Evolutionary conservation across 1,284 basidiomycete genomes (phyloP), one percentile per base, ranked within the genome.

Genomic region (Cutaneotrichosporon cyanovorans): DNA sequence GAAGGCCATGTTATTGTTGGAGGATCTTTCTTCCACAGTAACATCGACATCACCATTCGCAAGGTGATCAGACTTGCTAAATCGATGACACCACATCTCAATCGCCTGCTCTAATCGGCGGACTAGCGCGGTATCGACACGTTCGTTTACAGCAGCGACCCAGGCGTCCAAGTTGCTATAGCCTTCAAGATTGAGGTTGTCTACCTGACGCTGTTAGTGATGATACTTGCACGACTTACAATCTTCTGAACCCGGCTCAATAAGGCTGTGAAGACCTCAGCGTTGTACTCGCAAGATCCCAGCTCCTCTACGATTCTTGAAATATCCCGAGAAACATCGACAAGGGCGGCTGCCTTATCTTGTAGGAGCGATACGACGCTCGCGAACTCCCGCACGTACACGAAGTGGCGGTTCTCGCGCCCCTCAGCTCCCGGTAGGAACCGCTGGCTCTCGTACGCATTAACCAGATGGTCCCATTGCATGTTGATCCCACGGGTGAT

Each of bases 131-230:
- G 69, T 74, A 62, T 96, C 90, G 62, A 97, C 91, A 51, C 83
- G 80, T 56, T 80, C 78, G 65, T 97, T 92, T 10, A 98, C 78
- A 45, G 87, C 82, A 0, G 83, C 80, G 0, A 96, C 89, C 92
- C 92, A 98, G 42, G 88, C 80, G 51, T 96, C 91, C n/a, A 98
- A 79, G 62, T 98, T 99, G 6, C 91, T 88, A 63, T 93, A 98
- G 10, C 93, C 92, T 64, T 96, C 91, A 55, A 98, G 73, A 65
- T 96, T 97, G 57, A 98, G 78, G 42, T 84, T 81, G 71, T 98
- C 95, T 55, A 97, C 89, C 25, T 28, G 82, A 88, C 25, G 54
- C 4, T 25, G 20, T 45, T 34, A 36, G 32, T 22, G 30, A 14
- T 30, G 34, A 14, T 9, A 25, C 14, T 20, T 2, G 72, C 83